Evolutionary conservation across 306 rosid species (phyloP).

Genomic region (Trifolium fragiferum): DNA sequence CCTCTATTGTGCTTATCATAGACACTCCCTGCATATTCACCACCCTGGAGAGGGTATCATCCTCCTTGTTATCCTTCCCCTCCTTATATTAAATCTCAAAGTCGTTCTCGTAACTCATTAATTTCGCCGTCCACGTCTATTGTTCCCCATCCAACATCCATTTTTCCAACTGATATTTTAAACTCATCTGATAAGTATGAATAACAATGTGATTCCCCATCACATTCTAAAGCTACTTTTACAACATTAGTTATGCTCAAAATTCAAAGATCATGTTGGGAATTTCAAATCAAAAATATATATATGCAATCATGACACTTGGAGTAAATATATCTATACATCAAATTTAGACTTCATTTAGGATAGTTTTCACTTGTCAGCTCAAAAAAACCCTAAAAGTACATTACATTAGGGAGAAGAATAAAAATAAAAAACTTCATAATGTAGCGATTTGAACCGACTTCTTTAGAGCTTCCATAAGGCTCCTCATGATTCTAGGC

Average conservation of each 20-base stretch:
- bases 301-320: neutral
- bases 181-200: too few relatives aligned
- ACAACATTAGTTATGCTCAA: neutral
- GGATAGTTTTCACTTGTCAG: neutral
- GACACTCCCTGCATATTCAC: too few relatives aligned
- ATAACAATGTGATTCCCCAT: too few relatives aligned
- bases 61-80: too few relatives aligned
- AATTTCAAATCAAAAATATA: neutral
- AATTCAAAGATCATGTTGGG: neutral
- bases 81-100: too few relatives aligned
- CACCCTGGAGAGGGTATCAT: too few relatives aligned
- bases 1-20: too few relatives aligned
- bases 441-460: conserved; percentile 77
- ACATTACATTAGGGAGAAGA: neutral
- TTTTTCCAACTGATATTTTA: too few relatives aligned
- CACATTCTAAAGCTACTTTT: neutral
- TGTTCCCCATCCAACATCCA: too few relatives aligned
- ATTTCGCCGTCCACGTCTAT: too few relatives aligned
- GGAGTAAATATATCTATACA: conserved; percentile 19
- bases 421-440: conserved; percentile 36
- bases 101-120: too few relatives aligned
- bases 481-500: conserved; percentile 93
- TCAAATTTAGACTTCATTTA: conserved; percentile 29
- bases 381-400: conserved; percentile 23
- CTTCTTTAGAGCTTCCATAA: conserved; percentile 76